Percentiles rank a stretch among this genome's conserved stretches.
Evolutionary conservation across 352 stramenopile genomes (phyloP).

Genomic region (Phytophthora melonis): DNA sequence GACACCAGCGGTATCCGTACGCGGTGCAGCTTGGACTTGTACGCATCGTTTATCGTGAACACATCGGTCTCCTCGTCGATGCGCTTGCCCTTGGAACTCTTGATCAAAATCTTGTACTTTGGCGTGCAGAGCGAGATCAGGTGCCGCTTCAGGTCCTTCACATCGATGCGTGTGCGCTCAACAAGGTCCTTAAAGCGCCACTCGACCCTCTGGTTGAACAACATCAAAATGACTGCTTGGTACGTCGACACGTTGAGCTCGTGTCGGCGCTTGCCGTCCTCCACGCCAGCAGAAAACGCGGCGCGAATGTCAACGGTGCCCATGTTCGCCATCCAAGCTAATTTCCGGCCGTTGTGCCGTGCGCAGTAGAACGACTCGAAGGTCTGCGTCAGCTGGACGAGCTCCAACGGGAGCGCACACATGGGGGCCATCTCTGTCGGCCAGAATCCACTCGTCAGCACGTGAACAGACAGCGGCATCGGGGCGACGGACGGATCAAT

Average conservation of each 20-base stretch:
- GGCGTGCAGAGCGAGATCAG: slow-evolving; percentile 98
- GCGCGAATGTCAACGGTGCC: slow-evolving; percentile 93
- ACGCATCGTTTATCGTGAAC: slow-evolving; percentile 96
- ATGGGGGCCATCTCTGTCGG: slow-evolving; percentile 84
- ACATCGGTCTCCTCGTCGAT: slow-evolving; percentile 95
- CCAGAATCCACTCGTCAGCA: slow-evolving; percentile 91
- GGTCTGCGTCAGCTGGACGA: slow-evolving; percentile 82
- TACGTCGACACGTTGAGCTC: slow-evolving; percentile 98
- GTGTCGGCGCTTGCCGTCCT: slow-evolving; percentile 78
- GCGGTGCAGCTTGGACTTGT: slow-evolving; percentile 94
- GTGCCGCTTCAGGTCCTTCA: slow-evolving; percentile 92
- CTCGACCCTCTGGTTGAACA: slow-evolving; percentile 95
- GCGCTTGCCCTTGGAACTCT: slow-evolving; percentile 97
- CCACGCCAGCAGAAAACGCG: slow-evolving; percentile 80
- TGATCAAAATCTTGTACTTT: slow-evolving; percentile 97
- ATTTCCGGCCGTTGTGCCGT: slow-evolving; percentile 95
- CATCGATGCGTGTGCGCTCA: slow-evolving; percentile 90
- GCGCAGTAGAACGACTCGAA: slow-evolving; percentile 97
- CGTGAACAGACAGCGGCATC: slow-evolving; percentile 68
- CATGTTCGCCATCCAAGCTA: slow-evolving; percentile 96
- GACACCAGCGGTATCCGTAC: slow-evolving; percentile 88
- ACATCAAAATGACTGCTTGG: slow-evolving; percentile 98
- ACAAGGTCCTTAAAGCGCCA: slow-evolving; percentile 92
- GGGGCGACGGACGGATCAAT: slow-evolving; percentile 29
- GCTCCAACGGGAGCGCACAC: slow-evolving; percentile 83